Evolutionary conservation across 257 asterid species (phyloP), one percentile per base, ranked within the genome.

Genomic region (Nicotiana obtusifolia): DNA sequence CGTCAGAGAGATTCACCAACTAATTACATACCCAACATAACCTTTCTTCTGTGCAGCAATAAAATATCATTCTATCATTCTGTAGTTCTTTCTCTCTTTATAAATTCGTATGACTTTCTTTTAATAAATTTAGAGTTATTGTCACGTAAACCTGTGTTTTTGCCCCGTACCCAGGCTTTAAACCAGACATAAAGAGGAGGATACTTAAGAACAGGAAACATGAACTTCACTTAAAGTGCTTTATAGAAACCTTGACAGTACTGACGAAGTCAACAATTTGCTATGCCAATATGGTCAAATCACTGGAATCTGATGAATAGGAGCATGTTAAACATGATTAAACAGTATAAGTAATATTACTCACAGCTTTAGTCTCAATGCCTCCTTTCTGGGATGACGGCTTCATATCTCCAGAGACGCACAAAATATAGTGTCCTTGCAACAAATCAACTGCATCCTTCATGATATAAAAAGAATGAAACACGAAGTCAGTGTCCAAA

Each of bases 381-480:
- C 97, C 91, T 77, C 83, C 89, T 79, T 89, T 89, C 84, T 84
- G 90, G 26, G 91, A 17, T 66, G 91, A 76, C 76, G 93, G 90
- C 65, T 90, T 88, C 86, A 87, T 86, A 85, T 96, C 93, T 84
- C 97, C 93, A 77, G 95, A 82, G 81, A 92, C 93, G 84, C 97
- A 90, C 79, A 90, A 88, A 86, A 87, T 88, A 41, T 83, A 91
- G 76, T 92, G 92, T 85, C 98, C 98, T 87, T 93, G 97, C 80
- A 92, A 69, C 65, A 95, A 83, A 88, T 95, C 97, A 80, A 89
- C 90, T 41, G 97, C 97, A 87, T 95, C 97, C 98, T 94, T 88
- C 86, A 88, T 56, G 30, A 47, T n/a, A 33, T 20, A 53, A 54
- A 64, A 76, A 47, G 59, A 41, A 20, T 61, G 56, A 49, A 33